Conservation (phyloP, 495 filamentous ascomycete genomes). For the Annulohypoxylon bovei region DNA sequence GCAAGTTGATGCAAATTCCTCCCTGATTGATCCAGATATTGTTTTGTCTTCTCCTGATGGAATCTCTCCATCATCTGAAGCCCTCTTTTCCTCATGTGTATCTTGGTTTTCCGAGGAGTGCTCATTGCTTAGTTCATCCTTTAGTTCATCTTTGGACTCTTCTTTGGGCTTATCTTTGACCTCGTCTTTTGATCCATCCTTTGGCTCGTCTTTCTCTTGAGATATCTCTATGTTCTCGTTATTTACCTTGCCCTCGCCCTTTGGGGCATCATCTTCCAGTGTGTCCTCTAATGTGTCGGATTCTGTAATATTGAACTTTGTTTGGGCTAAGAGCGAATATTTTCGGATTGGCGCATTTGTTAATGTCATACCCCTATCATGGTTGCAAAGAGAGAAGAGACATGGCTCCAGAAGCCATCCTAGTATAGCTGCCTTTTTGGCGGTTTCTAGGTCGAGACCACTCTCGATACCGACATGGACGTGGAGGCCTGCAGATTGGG, state of each 20-base stretch:
- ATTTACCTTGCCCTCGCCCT: too few species aligned
- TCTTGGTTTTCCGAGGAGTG: not conserved
- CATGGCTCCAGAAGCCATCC: slow-evolving; percentile 14
- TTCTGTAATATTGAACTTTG: not conserved
- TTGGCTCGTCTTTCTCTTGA: not conserved
- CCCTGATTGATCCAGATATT: not conserved
- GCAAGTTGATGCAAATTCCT: not conserved
- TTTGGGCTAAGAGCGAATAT: not conserved
- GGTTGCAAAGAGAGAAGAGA: slow-evolving; percentile 13
- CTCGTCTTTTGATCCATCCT: too few species aligned
- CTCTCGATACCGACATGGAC: slow-evolving; percentile 10
- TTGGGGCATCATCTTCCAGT: not conserved
- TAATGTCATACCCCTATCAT: not conserved
- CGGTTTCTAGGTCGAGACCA: slow-evolving; percentile 10
- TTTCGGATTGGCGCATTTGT: slow-evolving; percentile 11
- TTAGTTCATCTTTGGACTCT: not conserved
- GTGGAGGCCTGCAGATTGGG: not conserved
- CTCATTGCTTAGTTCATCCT: too few species aligned
- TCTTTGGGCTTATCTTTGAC: too few species aligned
- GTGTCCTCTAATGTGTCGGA: not conserved
- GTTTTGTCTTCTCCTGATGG: not conserved
- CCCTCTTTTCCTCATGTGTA: not conserved
- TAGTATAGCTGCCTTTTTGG: slow-evolving; percentile 1
- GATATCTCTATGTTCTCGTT: not conserved
- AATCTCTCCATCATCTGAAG: not conserved